Evolutionary conservation across 148 eudicot genomes (phyloP), one percentile per base, ranked within the genome.

Genomic region (Rhododendron vialii): DNA sequence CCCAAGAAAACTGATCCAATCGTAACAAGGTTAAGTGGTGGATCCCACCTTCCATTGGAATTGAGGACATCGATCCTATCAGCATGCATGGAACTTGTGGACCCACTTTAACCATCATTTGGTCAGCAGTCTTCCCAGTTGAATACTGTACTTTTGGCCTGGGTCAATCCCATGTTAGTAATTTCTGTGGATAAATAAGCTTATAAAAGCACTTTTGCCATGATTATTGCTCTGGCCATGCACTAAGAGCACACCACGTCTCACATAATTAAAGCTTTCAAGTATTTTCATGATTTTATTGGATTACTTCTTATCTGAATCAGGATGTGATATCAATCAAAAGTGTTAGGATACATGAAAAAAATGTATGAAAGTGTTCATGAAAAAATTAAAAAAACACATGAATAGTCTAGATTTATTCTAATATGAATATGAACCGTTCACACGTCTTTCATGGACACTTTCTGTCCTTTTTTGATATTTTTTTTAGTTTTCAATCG

Each of bases 71-170:
- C 26, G 2, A n/a, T 47, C 81, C 26, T 8, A 17, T 38, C 48
- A 78, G 81, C 81, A 78, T 78, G 81, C 81, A 78, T 78, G 81
- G 33, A 33, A 47, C 33, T 43, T 22, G 26, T 20, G 53, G 81
- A 3, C 53, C 81, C 51, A 45, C 26, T 41, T 22, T 41, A 38
- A 10, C 45, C 81, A 78, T 78, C 55, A 78, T 78, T 57, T 78
- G 81, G 81, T 78, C 81, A 78, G 81, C 57, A 47, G 81, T 78
- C 81, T 45, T n/a, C 28, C 35, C 53, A 41, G 81, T 78, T 47
- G 55, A 78, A 78, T 48, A 5, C 38, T 38, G 0, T 5, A 41
- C 45, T 41, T 41, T 7, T 6, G 7, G 45, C 12, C 13, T 12
- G 7, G 81, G 55, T 45, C 81, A 78, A 78, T 10, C 28, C 6